Conservation (phyloP, 2,329 filamentous ascomycete species). For the Ceratocystis cacaofunesta region DNA sequence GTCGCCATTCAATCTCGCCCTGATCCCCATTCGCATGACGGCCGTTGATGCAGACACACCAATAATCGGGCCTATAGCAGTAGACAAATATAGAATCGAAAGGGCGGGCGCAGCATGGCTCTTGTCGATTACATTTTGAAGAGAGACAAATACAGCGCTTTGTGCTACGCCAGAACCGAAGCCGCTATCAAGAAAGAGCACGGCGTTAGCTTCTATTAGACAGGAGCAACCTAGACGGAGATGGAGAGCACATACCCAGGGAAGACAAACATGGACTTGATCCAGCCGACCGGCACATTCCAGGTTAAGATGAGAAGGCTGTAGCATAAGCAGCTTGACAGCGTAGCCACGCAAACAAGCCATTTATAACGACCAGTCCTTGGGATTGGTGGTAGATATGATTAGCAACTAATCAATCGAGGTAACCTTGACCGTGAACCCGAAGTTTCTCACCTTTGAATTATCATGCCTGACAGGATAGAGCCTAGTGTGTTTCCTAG, state of each 20-base stretch:
- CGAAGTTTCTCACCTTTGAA: conserved; percentile 29
- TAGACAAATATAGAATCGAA: conserved; percentile 28
- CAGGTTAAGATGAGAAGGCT: conserved; percentile 39
- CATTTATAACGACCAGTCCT: conserved; percentile 45
- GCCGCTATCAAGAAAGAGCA: conserved; percentile 19
- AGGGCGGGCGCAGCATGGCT: conserved; percentile 28
- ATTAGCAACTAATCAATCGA: conserved; percentile 3
- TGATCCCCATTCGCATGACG: conserved; percentile 21
- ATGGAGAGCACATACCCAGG: conserved; percentile 23
- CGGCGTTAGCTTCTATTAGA: background rate
- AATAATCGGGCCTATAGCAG: conserved; percentile 26
- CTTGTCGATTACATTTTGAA: conserved; percentile 28
- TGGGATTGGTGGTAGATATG: background rate
- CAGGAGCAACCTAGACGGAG: background rate
- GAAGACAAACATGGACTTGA: conserved; percentile 44
- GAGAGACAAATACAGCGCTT: conserved; percentile 29
- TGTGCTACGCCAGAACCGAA: conserved; percentile 29
- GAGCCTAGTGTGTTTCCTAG: conserved; percentile 51
- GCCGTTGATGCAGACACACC: conserved; percentile 28
- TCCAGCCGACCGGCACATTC: conserved; percentile 41
- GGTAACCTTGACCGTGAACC: background rate
- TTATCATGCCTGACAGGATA: conserved; percentile 41
- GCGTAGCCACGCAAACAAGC: conserved; percentile 35
- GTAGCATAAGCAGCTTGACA: conserved; percentile 37
- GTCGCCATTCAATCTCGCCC: conserved; percentile 16